Evolutionary conservation across 345 rosid species (phyloP).

Genomic region (Pistacia vera): DNA sequence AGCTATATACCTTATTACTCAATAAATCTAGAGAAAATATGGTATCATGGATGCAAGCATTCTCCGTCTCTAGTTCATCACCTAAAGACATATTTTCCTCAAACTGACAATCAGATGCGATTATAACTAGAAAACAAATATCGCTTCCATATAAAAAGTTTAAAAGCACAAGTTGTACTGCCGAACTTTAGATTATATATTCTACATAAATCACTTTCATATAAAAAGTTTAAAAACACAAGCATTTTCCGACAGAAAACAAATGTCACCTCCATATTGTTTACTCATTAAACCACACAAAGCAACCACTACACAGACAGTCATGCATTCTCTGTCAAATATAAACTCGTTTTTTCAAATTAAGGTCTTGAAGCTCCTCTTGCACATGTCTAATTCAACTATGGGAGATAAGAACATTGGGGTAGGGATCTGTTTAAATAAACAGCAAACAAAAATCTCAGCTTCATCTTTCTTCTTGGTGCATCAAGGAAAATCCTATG

Average conservation of each 20-base stretch:
- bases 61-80: not conserved
- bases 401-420: not conserved
- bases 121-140: not conserved
- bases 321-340: not conserved
- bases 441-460: not conserved
- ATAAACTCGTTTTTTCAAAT: not conserved
- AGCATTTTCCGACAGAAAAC: not conserved
- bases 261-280: not conserved
- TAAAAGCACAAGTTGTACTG: too few relatives aligned
- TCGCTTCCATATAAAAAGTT: too few relatives aligned
- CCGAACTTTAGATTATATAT: not conserved
- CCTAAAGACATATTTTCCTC: not conserved
- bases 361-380: not conserved
- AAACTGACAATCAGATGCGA: not conserved
- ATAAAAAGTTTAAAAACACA: not conserved
- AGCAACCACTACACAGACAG: not conserved
- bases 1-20: not conserved
- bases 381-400: not conserved
- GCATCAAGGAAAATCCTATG: not conserved
- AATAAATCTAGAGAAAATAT: not conserved
- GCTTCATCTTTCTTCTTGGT: not conserved
- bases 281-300: not conserved
- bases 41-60: not conserved
- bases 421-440: not conserved
- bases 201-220: not conserved